Evolutionary conservation across 805 yeast species (phyloP).

Genomic region (Saccharomycopsis fermentans): DNA sequence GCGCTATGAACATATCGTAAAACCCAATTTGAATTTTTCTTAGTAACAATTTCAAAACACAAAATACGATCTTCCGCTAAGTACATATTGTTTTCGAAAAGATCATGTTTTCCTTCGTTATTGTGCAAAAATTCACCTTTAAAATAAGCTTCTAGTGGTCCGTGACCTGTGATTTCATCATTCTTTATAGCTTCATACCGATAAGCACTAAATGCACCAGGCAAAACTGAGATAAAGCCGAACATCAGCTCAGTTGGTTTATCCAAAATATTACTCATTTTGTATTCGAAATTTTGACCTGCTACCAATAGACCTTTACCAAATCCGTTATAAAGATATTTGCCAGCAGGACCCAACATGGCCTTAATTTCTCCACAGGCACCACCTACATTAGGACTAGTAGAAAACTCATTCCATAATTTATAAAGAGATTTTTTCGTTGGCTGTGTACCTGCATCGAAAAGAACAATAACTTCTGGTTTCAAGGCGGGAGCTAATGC

Average conservation of each 20-base stretch:
- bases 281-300: slow-evolving; percentile 57
- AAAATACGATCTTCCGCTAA: slow-evolving; percentile 61
- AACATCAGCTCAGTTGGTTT: slow-evolving; percentile 57
- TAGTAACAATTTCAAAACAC: slow-evolving; percentile 56
- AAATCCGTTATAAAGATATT: slow-evolving; percentile 42
- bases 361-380: slow-evolving; percentile 68
- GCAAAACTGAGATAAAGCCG: slow-evolving; percentile 56
- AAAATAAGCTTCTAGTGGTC: slow-evolving; percentile 57
- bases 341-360: slow-evolving; percentile 37
- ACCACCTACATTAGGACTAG: slow-evolving; percentile 51
- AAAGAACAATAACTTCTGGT: slow-evolving; percentile 46
- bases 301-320: slow-evolving; percentile 34
- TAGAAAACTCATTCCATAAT: slow-evolving; percentile 54
- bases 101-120: slow-evolving; percentile 48
- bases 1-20: slow-evolving; percentile 54
- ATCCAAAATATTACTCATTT: slow-evolving; percentile 56
- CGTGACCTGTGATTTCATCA: slow-evolving; percentile 34
- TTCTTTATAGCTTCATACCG: slow-evolving; percentile 50
- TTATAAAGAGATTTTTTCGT: slow-evolving; percentile 44
- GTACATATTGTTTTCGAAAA: slow-evolving; percentile 60
- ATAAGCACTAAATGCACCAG: slow-evolving; percentile 63
- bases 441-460: slow-evolving; percentile 62
- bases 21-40: slow-evolving; percentile 47
- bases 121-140: slow-evolving; percentile 56
- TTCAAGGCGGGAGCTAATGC: slow-evolving; percentile 48